These are phyloP conservation scores for Penicillium coprophilum DNA, from an alignment of 495 filamentous ascomycete species.

Conservation along the genomic window DNA sequence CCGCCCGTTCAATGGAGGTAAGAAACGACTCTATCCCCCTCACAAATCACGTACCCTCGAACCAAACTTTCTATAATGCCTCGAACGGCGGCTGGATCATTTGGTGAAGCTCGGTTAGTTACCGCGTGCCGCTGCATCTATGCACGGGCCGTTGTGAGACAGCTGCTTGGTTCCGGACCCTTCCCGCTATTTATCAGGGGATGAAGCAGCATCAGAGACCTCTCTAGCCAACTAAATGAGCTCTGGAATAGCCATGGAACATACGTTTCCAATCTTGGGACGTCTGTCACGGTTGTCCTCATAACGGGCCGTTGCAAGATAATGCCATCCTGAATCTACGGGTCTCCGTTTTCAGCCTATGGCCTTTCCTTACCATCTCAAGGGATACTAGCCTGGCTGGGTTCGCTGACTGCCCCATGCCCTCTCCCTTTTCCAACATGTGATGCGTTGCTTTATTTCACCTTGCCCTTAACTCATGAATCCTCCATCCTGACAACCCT, in stretches of 20 bases:
- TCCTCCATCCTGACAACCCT: constrained; percentile 1
- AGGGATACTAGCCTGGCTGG: not conserved
- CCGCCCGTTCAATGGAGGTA: constrained; percentile 10
- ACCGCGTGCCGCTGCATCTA: constrained; percentile 11
- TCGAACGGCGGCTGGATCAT: not conserved
- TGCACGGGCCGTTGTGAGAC: constrained; percentile 27
- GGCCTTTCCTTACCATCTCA: not conserved
- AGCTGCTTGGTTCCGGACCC: constrained; percentile 19
- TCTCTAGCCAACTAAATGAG: constrained; percentile 11
- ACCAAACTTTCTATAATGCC: not conserved
- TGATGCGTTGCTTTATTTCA: constrained; percentile 8
- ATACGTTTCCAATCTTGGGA: constrained; percentile 2
- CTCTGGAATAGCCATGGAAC: constrained; percentile 4
- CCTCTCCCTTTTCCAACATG: constrained; percentile 6
- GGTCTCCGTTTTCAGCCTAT: constrained; percentile 4
- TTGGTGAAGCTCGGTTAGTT: constrained; percentile 6
- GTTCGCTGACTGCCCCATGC: constrained; percentile 7
- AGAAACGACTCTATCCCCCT: not conserved
- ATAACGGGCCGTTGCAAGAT: constrained; percentile 5
- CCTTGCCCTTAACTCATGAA: not conserved
- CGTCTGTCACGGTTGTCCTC: constrained; percentile 1
- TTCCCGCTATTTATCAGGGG: constrained; percentile 6
- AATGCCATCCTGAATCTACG: not conserved
- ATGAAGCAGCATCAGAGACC: constrained; percentile 4
- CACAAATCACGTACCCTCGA: not conserved